phyloP scores from a whole-genome alignment of 257 asterid species.

The Salvia rosmarinus region DNA sequence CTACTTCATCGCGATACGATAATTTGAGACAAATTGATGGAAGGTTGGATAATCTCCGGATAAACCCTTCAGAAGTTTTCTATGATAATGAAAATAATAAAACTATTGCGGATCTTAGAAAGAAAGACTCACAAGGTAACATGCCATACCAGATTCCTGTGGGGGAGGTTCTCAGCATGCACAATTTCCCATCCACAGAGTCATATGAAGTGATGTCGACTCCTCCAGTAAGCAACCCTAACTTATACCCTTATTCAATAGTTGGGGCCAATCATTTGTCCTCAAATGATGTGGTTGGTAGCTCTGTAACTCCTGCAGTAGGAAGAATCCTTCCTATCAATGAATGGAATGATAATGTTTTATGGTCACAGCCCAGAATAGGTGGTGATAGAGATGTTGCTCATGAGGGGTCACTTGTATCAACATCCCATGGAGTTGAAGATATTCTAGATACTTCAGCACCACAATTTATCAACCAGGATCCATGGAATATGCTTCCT shows the following conservation, averaged over 20 bases:
- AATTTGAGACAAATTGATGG: slow-evolving; percentile 64
- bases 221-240: no score
- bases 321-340: slow-evolving; percentile 44
- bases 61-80: slow-evolving; percentile 58
- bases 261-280: slow-evolving; percentile 41
- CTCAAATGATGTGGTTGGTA: slow-evolving; percentile 41
- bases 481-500: slow-evolving; percentile 70
- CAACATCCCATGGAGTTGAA: slow-evolving; percentile 52
- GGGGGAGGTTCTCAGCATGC: slow-evolving; percentile 36
- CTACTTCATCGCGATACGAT: slow-evolving; percentile 47
- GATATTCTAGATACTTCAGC: slow-evolving; percentile 56
- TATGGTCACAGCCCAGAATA: slow-evolving; percentile 48
- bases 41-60: slow-evolving; percentile 66
- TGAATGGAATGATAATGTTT: slow-evolving; percentile 55
- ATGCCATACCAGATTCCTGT: slow-evolving; percentile 41
- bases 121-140: slow-evolving; percentile 41
- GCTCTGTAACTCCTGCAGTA: slow-evolving; percentile 37
- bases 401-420: slow-evolving; percentile 45
- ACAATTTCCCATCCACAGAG: slow-evolving; percentile 44
- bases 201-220: slow-evolving; percentile 46
- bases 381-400: slow-evolving; percentile 45
- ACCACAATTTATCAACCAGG: slow-evolving; percentile 75
- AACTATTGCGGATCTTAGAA: slow-evolving; percentile 41
- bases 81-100: slow-evolving; percentile 47
- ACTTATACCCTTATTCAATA: slow-evolving; percentile 40